Base-by-base conservation (phyloP, 176 grass and related monocot species). In the Lolium perenne region DNA sequence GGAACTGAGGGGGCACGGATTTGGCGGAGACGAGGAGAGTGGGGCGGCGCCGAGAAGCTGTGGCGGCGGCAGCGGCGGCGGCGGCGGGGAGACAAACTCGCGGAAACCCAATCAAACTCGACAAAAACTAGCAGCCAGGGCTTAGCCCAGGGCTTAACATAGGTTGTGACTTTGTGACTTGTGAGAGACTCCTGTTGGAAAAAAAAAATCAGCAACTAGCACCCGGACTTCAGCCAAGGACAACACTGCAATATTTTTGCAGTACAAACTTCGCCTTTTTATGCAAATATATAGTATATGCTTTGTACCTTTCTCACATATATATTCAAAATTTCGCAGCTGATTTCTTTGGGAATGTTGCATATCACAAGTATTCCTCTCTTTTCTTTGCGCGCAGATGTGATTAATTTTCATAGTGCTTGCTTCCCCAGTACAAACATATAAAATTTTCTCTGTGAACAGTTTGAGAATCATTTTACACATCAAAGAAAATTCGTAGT, bases 121-220 rank as follows among this genome's bases (percentile, higher is more conserved):
- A 29, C 63, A 38, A 62, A 62, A 65, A 74, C 46, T 26, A 50
- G 47, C 22, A 29, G 47, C 32, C 14, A 68, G 65, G 65, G 65
- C 29, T 67, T 67, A 32, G 25, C 62, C 43, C 70, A 48, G 70
- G 70, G 70, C 41, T 73, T 73, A 75, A 74, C 71, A 20, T 43
- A n/a, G 16, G 66, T 18, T 43, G 41, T 43, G 41, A 43, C 6
- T 43, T 70, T 70, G 60, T 55, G 53, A 12, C 14, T 17, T 55
- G 60, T 41, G 38, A 43, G 67, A 4, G 67, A 47, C 46, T 70
- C 38, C 38, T n/a, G 20, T 63, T 43, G 16, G 38, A 3, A 41
- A 70, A 43, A 69, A 45, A 71, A 47, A 21, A 45, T 45, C 18
- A 4, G 38, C 4, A 22, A 62, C 57, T 59, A 59, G 57, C 18